Evolutionary conservation across 169 alveolate species (phyloP), one percentile per base, ranked within the genome.

Genomic region (Toxoplasma gondii): DNA sequence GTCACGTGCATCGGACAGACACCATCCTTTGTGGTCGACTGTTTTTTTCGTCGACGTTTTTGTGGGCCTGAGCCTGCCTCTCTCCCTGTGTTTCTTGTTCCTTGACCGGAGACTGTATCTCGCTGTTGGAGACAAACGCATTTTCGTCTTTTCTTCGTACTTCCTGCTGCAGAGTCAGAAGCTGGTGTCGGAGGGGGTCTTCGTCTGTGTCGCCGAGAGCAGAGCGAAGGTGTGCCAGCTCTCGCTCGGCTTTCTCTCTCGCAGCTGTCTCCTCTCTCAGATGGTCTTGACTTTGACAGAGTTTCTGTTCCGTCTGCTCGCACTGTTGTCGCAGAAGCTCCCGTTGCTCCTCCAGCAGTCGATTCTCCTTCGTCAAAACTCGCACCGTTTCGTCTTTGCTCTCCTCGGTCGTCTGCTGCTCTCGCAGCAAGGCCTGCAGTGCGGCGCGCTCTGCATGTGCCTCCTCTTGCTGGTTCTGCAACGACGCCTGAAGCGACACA

Each of bases 351-450:
- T 80, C 84, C 44, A 34, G 84, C 38, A 12, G 9, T 44, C n/a
- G 45, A 4, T 12, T 9, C 44, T 22, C 49, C 84, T 7, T 2
- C 91, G 74, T 54, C 82, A 67, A 81, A 83, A 1, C 64, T 29
- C 80, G 83, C 41, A 44, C 82, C 54, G 38, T 81, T 81, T 45
- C 82, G 29, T 91, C 88, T 91, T 91, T 69, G 41, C 1, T 24
- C 67, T 82, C 45, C 64, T 74, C 45, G 45, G 67, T 69, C 93
- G 38, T 53, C 67, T 90, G 91, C 31, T 36, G 82, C 43, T 91
- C 84, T 67, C 78, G 90, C 83, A 91, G 91, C 83, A 70, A 84
- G 44, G 44, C 64, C 94, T 91, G 94, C 83, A 91, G 94, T 1
- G 84, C 38, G 22, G 84, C 84, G 39, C 84, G 84, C 44, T 74